Percentiles rank a stretch among this genome's conserved stretches.
These are phyloP conservation scores for Delitschia confertaspora DNA, from an alignment of 495 filamentous ascomycete genomes.

Conservation along the genomic window DNA sequence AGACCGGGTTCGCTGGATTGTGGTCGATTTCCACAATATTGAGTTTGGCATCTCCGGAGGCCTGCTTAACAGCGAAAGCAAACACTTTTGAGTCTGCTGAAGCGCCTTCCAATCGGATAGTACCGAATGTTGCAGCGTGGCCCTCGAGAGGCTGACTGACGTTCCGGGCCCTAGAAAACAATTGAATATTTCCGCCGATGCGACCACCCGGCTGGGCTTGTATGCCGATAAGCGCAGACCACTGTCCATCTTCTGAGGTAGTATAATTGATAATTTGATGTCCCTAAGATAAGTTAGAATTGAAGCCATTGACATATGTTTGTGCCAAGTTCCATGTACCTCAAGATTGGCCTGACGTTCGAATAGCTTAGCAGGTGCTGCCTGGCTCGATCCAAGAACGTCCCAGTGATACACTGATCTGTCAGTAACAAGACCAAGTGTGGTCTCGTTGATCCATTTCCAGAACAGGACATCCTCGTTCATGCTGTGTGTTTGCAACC, in stretches of 20 bases:
- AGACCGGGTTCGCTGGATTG: constrained; percentile 72
- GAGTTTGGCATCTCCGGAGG: constrained; percentile 74
- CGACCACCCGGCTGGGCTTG: constrained; percentile 85
- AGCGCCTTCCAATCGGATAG: constrained; percentile 76
- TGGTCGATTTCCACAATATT: constrained; percentile 98
- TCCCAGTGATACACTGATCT: constrained; percentile 94
- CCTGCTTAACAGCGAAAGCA: constrained; percentile 86
- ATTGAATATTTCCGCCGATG: constrained; percentile 90
- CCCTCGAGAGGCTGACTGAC: constrained; percentile 98
- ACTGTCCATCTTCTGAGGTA: constrained; percentile 88
- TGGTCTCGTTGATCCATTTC: constrained; percentile 93
- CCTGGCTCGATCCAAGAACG: constrained; percentile 70
- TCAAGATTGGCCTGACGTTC: constrained; percentile 81
- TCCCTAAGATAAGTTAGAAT: constrained; percentile 41
- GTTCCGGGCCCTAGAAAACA: constrained; percentile 89
- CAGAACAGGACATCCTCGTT: constrained; percentile 95
- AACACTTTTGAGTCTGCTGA: constrained; percentile 89
- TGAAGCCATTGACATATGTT: too few species aligned
- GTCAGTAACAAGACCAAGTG: constrained; percentile 82
- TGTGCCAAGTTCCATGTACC: too few species aligned
- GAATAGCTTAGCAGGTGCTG: constrained; percentile 73
- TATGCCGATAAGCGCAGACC: constrained; percentile 97
- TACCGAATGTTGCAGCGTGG: constrained; percentile 92
- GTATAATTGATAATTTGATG: constrained; percentile 99
- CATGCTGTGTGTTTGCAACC: constrained; percentile 92